Evolutionary conservation across 129 eudicot genomes (phyloP), one percentile per base, ranked within the genome.

Genomic region (Helianthus annuus): DNA sequence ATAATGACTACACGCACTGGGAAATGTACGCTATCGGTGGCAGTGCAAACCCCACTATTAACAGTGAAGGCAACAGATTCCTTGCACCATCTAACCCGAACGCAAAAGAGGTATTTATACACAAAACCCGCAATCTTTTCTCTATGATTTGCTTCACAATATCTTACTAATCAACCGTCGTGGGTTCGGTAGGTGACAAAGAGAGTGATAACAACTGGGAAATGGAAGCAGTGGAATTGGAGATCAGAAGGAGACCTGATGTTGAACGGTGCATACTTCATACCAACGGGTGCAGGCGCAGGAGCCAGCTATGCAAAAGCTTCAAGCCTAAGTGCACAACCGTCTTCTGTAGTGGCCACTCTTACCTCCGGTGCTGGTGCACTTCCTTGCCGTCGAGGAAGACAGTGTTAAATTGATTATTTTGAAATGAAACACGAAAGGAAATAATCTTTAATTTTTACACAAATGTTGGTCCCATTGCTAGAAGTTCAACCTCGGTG

Each of bases 11-110:
- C 81, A 88, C 96, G 2, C 88, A 84, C 71, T 91, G 97, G 97
- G 91, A 84, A 74, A 88, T 91, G 97, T 91, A 91, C 34, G 97
- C 97, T 1, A 88, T 91, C 13, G 97, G 97, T 15, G 97, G 97
- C 24, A 91, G 96, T 48, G 94, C 91, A 51, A 78, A 85, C 51
- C 97, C 97, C 7, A 91, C 97, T 4, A 91, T 91, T 39, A 91
- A 88, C 81, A 91, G 97, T 72, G 96, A 91, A 77, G 97, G 97
- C 39, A 91, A 91, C 73, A 62, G 97, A 76, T 91, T 63, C 76
- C 86, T 85, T 58, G 97, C 96, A 19, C 95, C 96, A 13, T 52
- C 32, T 55, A 79, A 90, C 74, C 84, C 84, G n/a, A 79, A 79
- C 9, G 94, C 97, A 19, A 90, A 90, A 80, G 94, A 87, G 91